Base-by-base conservation (phyloP, 2,329 filamentous ascomycete species). In the Cladophialophora exuberans region DNA sequence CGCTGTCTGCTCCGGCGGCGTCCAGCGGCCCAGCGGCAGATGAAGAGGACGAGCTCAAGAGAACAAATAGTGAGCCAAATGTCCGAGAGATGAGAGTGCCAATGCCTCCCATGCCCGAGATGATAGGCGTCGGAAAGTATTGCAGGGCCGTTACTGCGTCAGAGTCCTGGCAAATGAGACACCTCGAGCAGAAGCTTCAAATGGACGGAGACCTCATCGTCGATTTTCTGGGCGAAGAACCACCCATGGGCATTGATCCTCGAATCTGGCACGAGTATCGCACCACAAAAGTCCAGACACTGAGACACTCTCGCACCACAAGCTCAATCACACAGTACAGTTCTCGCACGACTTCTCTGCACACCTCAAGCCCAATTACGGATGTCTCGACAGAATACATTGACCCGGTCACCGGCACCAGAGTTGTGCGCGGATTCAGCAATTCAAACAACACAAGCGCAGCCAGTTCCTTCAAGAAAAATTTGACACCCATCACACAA, bases 121-220 rank as follows among this genome's bases (percentile, higher is more conserved):
- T 63, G 59, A 61, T 48, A 11, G 63, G 63, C n/a, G 51, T 61
- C 31, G 61, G 61, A 26, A 57, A 56, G 31, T 65, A 61, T 48
- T 54, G 63, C 46, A 54, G 52, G 22, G 54, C 63, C 3, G 50
- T 55, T 23, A 48, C 60, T 49, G 62, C 61, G 3, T 47, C 60
- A n/a, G 45, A 55, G 3, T 38, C 62, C n/a, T 62, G 57, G 54
- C 58, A 62, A 30, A 20, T 59, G 28, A 56, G 60, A 10, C 43
- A 59, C 42, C 52, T 62, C 22, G 35, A 54, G 9, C 54, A 54
- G 22, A 35, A 52, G 9, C 30, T 62, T 13, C 30, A 55, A 22
- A 39, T 55, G 39, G 26, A 61, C 20, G 52, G 54, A 25, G 52
- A 44, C 42, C 31, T 52, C 6, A 54, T 60, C 36, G 45, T 58